Percentiles rank a stretch among this genome's conserved stretches.
phyloP scores from a whole-genome alignment of 78 protist species.

The Ministeria vibrans region DNA sequence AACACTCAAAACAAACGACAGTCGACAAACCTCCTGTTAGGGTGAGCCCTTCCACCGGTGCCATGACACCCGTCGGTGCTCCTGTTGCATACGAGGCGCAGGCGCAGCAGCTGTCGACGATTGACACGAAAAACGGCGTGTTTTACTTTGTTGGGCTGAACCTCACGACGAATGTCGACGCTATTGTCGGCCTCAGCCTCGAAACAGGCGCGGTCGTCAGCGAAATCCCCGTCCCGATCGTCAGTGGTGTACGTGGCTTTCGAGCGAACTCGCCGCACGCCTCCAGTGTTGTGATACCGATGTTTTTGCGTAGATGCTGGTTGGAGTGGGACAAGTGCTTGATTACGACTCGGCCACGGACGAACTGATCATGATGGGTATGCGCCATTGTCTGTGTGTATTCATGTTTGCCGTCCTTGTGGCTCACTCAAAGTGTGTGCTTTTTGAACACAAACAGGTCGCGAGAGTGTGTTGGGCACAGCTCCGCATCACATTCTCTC shows the following conservation, averaged over 20 bases:
- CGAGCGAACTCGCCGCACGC: too few relatives aligned
- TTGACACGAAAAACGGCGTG: not conserved
- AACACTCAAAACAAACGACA: too few relatives aligned
- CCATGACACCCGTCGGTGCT: not conserved
- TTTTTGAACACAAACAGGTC: too few relatives aligned
- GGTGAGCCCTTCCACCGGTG: not conserved
- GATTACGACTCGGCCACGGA: not conserved
- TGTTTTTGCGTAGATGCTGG: not conserved
- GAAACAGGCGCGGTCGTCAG: not conserved
- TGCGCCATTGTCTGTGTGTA: too few relatives aligned
- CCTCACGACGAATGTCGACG: not conserved
- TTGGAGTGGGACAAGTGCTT: not conserved
- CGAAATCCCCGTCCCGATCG: not conserved
- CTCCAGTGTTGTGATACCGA: too few relatives aligned
- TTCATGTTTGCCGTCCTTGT: too few relatives aligned
- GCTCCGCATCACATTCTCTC: not conserved
- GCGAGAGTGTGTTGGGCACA: not conserved
- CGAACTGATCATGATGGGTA: not conserved
- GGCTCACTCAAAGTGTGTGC: too few relatives aligned
- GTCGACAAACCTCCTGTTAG: too few relatives aligned
- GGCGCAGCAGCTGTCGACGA: not conserved
- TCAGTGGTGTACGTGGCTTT: too few relatives aligned
- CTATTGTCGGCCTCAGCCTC: not conserved
- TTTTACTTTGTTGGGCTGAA: not conserved
- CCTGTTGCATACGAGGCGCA: not conserved